Conservation (phyloP, 352 stramenopile genomes). For the Pythium volutum region DNA sequence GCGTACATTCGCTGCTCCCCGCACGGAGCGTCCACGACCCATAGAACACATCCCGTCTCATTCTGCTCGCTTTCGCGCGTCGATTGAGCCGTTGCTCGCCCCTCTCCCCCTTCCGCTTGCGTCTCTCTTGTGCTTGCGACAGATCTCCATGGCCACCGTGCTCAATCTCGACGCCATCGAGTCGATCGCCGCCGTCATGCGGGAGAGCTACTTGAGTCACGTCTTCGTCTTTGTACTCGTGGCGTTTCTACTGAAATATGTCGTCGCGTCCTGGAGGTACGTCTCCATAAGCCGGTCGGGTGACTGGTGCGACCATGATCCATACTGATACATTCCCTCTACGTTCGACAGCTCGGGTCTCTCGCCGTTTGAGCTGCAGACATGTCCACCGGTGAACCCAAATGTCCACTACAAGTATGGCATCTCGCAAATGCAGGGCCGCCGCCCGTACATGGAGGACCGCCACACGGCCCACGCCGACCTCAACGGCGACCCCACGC, state of each 20-base stretch:
- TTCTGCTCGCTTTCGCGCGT: background rate
- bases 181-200: conserved; percentile 52
- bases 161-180: conserved; percentile 67
- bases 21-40: too few species aligned
- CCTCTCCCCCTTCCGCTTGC: conserved; percentile 35
- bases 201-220: conserved; percentile 65
- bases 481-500: conserved; percentile 73
- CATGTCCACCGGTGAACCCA: conserved; percentile 69
- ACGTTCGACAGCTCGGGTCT: conserved; percentile 31
- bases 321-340: background rate
- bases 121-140: too few species aligned
- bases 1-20: background rate
- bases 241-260: conserved; percentile 53
- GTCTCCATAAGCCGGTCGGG: too few species aligned
- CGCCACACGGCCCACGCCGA: conserved; percentile 72
- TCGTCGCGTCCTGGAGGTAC: conserved; percentile 55
- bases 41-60: background rate
- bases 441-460: conserved; percentile 91
- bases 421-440: conserved; percentile 77
- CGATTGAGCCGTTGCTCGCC: background rate
- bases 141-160: conserved; percentile 40
- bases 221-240: conserved; percentile 56
- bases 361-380: conserved; percentile 65
- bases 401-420: conserved; percentile 80
- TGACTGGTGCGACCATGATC: background rate